Conservation (phyloP, 2,329 filamentous ascomycete genomes). For the Cryoendolithus antarcticus region DNA sequence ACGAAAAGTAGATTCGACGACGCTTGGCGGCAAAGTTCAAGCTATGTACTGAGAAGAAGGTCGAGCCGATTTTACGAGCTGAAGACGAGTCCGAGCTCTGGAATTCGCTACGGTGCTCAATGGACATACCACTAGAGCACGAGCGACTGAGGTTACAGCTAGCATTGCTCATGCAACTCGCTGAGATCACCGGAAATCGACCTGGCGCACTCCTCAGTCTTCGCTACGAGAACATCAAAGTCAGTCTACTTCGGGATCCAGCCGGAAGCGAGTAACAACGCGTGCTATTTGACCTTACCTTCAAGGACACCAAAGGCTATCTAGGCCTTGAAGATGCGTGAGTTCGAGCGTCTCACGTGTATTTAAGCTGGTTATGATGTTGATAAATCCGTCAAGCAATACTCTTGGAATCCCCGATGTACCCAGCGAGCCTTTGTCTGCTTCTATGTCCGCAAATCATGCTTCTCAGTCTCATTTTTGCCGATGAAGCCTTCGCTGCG, state of each 20-base stretch:
- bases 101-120: conserved; percentile 8
- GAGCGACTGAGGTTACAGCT: too few relatives aligned
- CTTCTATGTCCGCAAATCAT: conserved; percentile 9
- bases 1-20: not conserved
- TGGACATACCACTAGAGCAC: conserved; percentile 8
- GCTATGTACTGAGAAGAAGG: conserved; percentile 8
- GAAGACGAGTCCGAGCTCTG: conserved; percentile 13
- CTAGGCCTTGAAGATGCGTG: conserved; percentile 11
- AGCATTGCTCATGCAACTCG: too few relatives aligned
- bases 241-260: conserved; percentile 9
- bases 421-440: conserved; percentile 7
- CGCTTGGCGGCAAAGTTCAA: conserved; percentile 7
- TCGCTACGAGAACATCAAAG: too few relatives aligned
- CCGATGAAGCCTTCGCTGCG: conserved; percentile 7
- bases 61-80: conserved; percentile 9
- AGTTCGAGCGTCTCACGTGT: too few relatives aligned
- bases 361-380: too few relatives aligned
- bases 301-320: conserved; percentile 11
- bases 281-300: conserved; percentile 9
- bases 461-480: conserved; percentile 8
- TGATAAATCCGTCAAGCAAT: conserved; percentile 4
- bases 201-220: too few relatives aligned
- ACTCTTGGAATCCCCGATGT: conserved; percentile 8
- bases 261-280: conserved; percentile 5
- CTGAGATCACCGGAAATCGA: too few relatives aligned